Evolutionary conservation across 1,139 yeast species (phyloP).

Genomic region (Nadsonia commutata): DNA sequence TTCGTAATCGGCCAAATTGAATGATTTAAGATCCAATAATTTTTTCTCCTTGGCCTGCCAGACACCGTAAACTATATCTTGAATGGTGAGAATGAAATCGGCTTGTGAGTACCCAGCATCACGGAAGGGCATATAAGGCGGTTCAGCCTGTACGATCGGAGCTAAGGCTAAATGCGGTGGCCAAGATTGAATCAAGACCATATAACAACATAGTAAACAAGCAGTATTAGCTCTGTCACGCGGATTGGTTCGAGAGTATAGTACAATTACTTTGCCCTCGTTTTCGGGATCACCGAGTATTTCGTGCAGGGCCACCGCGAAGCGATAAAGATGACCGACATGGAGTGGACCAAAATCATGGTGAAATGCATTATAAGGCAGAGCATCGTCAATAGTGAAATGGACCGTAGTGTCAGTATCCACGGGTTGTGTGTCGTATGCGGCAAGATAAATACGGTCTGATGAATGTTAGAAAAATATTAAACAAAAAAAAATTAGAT

Average conservation of each 20-base stretch:
- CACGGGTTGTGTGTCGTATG: slow-evolving; percentile 65
- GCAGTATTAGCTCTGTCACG: slow-evolving; percentile 88
- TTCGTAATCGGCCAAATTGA: slow-evolving; percentile 84
- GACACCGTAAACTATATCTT: slow-evolving; percentile 87
- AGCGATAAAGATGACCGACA: slow-evolving; percentile 81
- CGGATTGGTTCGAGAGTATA: slow-evolving; percentile 71
- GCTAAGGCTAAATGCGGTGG: slow-evolving; percentile 95
- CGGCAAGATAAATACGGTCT: slow-evolving; percentile 84
- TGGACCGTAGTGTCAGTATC: slow-evolving; percentile 67
- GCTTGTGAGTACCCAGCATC: slow-evolving; percentile 97
- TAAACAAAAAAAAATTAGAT: background rate
- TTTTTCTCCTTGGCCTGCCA: slow-evolving; percentile 98
- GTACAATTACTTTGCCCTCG: slow-evolving; percentile 78
- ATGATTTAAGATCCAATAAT: slow-evolving; percentile 72
- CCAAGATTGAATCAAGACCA: slow-evolving; percentile 94
- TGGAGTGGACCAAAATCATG: slow-evolving; percentile 94
- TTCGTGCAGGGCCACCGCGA: slow-evolving; percentile 88
- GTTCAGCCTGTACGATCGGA: slow-evolving; percentile 82
- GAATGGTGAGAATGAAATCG: slow-evolving; percentile 84
- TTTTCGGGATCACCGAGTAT: slow-evolving; percentile 74
- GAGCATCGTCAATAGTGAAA: slow-evolving; percentile 83
- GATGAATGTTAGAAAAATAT: slow-evolving; percentile 4
- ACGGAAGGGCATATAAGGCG: slow-evolving; percentile 87
- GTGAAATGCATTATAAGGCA: slow-evolving; percentile 86
- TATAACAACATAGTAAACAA: slow-evolving; percentile 81